Base-by-base conservation (phyloP, 2,329 filamentous ascomycete species). In the Ceratocystis lukuohia region DNA sequence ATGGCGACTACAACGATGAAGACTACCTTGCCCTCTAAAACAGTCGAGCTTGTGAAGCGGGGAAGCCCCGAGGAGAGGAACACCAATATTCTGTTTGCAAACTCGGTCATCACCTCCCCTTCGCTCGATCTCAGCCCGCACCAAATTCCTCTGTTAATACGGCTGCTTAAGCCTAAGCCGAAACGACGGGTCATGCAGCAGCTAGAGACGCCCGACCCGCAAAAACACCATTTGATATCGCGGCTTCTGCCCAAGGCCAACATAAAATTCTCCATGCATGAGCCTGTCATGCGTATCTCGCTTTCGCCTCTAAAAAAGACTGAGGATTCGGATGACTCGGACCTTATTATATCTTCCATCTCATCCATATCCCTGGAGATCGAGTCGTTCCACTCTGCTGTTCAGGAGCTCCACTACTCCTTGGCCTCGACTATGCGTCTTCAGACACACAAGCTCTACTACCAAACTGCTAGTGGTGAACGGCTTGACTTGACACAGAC, bases 1-100 rank as follows among this genome's bases (percentile, higher is more conserved):
- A 97, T 99, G 94, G 89, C 93, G 22, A 99, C 94, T 1, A 96
- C 92, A 2, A 99, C 87, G 0, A 85, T 97, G 68, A 91, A 93
- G 74, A 97, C 94, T 0, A 99, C 95, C 0, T 77, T 97, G 6
- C 93, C 93, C 5, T 95, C 94, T 12, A 96, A 97, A 75, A 96
- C 92, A 0, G 87, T 99, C 10, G 88, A 93, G 73, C 83, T 92
- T 65, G 84, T 86, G 1, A 82, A 86, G 67, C 83, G 88, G 44
- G 87, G 88, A 20, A 87, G 84, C 46, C 80, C 83, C 10, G 88
- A 88, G 70, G 91, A 97, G 75, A 86, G 90, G 69, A 99, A 99
- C 72, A 89, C 91, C 62, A 99, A 99, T 73, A 94, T 99, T 48
- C 80, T 99, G 17, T 96, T 96, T 73, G 92, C 93, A 50, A 99